Evolutionary conservation across 2,329 filamentous ascomycete species (phyloP), one percentile per base, ranked within the genome.

Genomic region (Pestalotiopsis sp.): DNA sequence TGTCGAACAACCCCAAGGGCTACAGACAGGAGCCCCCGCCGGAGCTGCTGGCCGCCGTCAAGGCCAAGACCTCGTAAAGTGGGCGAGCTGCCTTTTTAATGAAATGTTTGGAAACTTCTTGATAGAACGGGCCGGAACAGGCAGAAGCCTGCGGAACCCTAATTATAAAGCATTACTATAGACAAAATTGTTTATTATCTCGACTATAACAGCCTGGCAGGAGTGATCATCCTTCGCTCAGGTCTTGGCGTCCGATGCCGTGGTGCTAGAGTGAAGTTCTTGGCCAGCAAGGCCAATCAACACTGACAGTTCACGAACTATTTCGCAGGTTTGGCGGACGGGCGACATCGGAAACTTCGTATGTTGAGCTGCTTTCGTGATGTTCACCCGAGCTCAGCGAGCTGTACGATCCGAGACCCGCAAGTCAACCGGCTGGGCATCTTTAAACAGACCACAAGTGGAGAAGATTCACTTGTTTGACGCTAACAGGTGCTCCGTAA

Each of bases 1-100:
- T 97, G 17, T 87, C 92, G 83, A 98, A 98, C 84, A 98, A 98
- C 84, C 96, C 96, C 27, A 90, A 95, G 83, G 96, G 96, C 25
- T 98, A 98, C 85, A 88, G 93, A 73, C 95, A 98, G 83, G 87
- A 94, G 73, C 94, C 95, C n/a, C 95, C 96, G 0, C 87, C 92
- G 73, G 90, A 92, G 81, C 87, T 98, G 75, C 78, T 98, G 64
- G 91, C 92, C 70, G 85, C 84, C 62, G 73, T 91, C 72, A 88
- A 91, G 83, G 70, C 69, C 56, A 75, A 75, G 68, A 68, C 68
- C 6, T 76, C 77, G 68, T 77, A 38, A 72, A 63, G 41, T 49
- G 57, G 57, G 57, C 49, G 17, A 25, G 31, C 27, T 14, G 31
- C 9, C 25, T 20, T 39, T 27, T 27, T 36, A 62, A 59, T 62